These are phyloP conservation scores for Candida namnaoensis DNA, from an alignment of 805 yeast species.

Conservation along the genomic window DNA sequence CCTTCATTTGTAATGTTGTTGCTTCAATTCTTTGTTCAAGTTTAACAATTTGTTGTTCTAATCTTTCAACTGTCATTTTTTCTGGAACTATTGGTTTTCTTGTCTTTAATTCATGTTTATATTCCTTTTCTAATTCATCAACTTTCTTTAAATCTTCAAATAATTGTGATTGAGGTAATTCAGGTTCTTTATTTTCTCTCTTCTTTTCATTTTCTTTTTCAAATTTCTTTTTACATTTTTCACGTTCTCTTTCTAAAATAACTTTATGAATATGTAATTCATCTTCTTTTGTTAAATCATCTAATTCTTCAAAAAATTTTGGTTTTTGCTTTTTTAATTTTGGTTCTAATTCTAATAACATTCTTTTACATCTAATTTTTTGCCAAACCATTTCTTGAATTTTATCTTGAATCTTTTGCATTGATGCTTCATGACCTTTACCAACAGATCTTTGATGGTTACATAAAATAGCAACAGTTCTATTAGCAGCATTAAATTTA, in stretches of 20 bases:
- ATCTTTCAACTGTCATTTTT: conserved; percentile 48
- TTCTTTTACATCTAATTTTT: conserved; percentile 62
- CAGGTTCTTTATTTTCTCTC: conserved; percentile 45
- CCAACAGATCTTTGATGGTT: conserved; percentile 93
- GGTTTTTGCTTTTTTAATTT: conserved; percentile 38
- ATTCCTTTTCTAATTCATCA: conserved; percentile 41
- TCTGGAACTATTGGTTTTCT: conserved; percentile 49
- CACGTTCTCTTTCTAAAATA: conserved; percentile 59
- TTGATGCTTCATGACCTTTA: conserved; percentile 74
- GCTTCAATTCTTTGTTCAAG: conserved; percentile 63
- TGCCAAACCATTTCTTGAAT: conserved; percentile 83
- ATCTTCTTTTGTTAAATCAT: conserved; percentile 58
- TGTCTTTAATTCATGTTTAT: conserved; percentile 46
- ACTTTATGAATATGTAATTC: conserved; percentile 46
- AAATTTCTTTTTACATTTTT: conserved; percentile 56
- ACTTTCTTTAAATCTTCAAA: conserved; percentile 50
- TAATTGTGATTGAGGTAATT: conserved; percentile 45
- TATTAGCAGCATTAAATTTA: conserved; percentile 86
- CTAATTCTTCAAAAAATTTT: conserved; percentile 58
- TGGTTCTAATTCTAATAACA: conserved; percentile 61
- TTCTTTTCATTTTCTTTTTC: conserved; percentile 72
- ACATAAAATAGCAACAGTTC: conserved; percentile 93
- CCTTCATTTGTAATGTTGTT: conserved; percentile 70
- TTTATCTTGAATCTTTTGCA: conserved; percentile 69
- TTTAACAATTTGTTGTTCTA: conserved; percentile 61